Base-by-base conservation (phyloP, 2,329 filamentous ascomycete species). In the Hypoxylon sp. region DNA sequence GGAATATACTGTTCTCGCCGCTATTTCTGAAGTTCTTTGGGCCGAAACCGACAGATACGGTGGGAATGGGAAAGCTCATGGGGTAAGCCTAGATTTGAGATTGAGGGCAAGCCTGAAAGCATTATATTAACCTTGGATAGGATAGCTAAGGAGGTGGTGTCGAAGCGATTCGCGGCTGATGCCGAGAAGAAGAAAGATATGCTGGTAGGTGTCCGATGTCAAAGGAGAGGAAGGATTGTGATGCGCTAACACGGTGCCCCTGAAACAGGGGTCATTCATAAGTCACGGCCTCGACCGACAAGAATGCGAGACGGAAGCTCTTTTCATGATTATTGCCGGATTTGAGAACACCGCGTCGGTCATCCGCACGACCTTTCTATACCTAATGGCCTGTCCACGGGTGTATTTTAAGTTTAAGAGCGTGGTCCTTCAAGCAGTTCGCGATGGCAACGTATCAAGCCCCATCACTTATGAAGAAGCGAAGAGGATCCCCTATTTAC, bases 301-400 rank as follows among this genome's bases (percentile, higher is more conserved):
- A 2, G 69, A 78, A 58, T 77, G 74, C 40, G 71, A 76, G 20
- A 71, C 69, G 0, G 77, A 79, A 60, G 68, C 64, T 0, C 62
- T 75, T 1, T 72, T 78, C 32, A 69, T 71, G 65, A 70, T 75
- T 12, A 51, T 72, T 2, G 73, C 73, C 3, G 73, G 85, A 2
- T 82, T 82, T 1, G 84, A 87, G 64, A 86, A 83, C 8, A 84
- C 83, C 0, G 80, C 85, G 0, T 81, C 80, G 0, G 79, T 79
- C 2, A 77, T 87, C 3, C 79, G 82, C 1, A 76, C 79, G 26
- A 83, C 80, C 3, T 58, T 87, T 51, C 78, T 85, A n/a, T 80
- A 83, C 71, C 71, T 86, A 52, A 78, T 81, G 22, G 81, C 80
- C 12, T 80, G 79, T 26, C 84, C 83, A 0, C 73, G 75, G 0